Evolutionary conservation across 2,329 filamentous ascomycete species (phyloP), one percentile per base, ranked within the genome.

Genomic region (Pseudogymnoascus sp.): DNA sequence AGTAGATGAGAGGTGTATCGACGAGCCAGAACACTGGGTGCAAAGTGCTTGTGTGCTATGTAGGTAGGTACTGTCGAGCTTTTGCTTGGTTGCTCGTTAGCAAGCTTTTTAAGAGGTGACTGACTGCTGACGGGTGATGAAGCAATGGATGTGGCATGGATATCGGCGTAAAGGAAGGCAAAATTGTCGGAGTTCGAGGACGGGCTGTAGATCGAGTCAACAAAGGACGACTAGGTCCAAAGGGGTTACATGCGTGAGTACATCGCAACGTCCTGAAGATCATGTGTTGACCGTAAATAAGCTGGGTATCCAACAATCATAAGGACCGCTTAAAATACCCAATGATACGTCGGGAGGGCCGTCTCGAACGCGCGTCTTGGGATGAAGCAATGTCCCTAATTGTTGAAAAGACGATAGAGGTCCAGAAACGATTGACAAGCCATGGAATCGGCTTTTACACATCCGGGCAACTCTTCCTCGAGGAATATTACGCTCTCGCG

Each of bases 381-480:
- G 75, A 76, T 53, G 75, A 75, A 64, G 74, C 74, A 2, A 75
- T 76, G 75, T 63, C 64, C 4, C 60, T 75, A 18, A 74, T 76
- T 59, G 73, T 75, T 1, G 50, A 71, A 4, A 70, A 70, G 21
- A 67, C 72, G 3, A 71, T 71, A 33, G 69, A 73, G 5, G 66
- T 74, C 28, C 67, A 69, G 40, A 61, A 70, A 3, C 67, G 71
- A 11, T 65, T 76, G 28, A 75, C 73, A 0, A 72, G 70, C 59
- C 75, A 75, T 68, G 73, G 72, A 25, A 76, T 76, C 61, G 74
- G 69, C 3, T 76, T 77, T 63, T 76, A 76, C 65, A 76, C 75
- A 8, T 70, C 68, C 18, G 75, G 75, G 1, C 74, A 77, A 67
- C 64, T 76, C 11, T 74, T 76, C 61, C 67, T 76, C 8, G 75